A percentile compares a stretch with the other conserved stretches of the same genome.
These are phyloP conservation scores for Cymbopogon citratus DNA, from an alignment of 176 grass and related monocot genomes.

Conservation along the genomic window DNA sequence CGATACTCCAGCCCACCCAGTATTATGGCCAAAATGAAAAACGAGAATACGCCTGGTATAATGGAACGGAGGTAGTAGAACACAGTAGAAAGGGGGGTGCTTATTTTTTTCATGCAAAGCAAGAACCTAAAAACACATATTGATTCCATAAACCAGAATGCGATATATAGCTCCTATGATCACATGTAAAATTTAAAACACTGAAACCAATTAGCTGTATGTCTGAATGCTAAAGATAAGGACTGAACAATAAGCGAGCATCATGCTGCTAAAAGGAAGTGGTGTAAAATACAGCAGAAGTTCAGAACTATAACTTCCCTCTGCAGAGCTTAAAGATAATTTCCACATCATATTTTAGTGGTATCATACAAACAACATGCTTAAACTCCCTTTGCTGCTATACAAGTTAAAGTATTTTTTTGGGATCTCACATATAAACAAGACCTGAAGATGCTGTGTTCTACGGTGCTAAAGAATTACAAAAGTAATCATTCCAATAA, in stretches of 20 bases:
- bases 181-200: no score
- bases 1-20: background rate
- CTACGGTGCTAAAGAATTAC: background rate
- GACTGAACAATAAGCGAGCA: no score
- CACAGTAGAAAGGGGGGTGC: background rate
- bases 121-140: background rate
- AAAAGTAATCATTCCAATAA: conserved; percentile 11
- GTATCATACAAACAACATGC: conserved; percentile 4
- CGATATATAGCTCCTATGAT: no score
- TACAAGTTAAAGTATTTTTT: background rate
- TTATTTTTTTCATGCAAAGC: background rate
- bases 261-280: no score
- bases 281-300: background rate
- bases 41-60: background rate
- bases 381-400: background rate
- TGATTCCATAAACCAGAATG: background rate
- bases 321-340: conserved; percentile 2
- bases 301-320: background rate
- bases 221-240: no score
- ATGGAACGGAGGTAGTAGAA: background rate
- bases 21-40: background rate
- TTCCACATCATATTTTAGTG: background rate
- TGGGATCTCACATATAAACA: background rate
- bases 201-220: no score
- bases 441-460: background rate